Base-by-base conservation (phyloP, 1,284 basidiomycete genomes). In the Leccinum laetum region DNA sequence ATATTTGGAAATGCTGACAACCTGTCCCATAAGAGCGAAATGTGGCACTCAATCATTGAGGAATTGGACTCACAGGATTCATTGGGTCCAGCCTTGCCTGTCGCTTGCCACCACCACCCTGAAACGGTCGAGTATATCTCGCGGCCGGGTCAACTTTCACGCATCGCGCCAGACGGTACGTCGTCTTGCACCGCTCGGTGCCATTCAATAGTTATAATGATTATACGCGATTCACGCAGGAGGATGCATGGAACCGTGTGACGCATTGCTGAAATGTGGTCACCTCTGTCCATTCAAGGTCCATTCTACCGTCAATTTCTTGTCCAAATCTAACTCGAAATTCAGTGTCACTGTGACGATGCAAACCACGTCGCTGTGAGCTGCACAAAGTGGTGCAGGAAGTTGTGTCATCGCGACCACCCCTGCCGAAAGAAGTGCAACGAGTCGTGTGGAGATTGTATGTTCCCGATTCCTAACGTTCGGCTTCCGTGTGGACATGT, bases 311-410 rank as follows among this genome's bases (percentile, higher is more conserved):
- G 2, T 65, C 26, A 4, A 2, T 46, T 14, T 1, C 10, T 24
- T 11, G 7, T 18, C 56, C 3, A 55, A 35, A 39, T 21, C 9
- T 18, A 24, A 46, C 11, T 52, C 13, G n/a, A 44, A 44, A 56
- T 62, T 49, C 46, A 91, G 87, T 93, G 91, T 67, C 91, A 93
- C 71, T 81, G 85, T 0, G 89, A 90, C 64, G 86, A 88, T 67
- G 79, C 80, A 0, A 79, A 82, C 9, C 90, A 92, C 69, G 61
- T 81, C 8, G 69, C 78, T 1, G 80, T 87, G 0, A 70, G 73
- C 16, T 92, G 90, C 68, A 75, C 74, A 11, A 79, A 86, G 65
- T 77, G 75, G 1, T 92, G 91, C 68, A 74, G 80, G 24, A 78
- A 80, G 37, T 77, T 86, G 3, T 91, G 88, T 67, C 69, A 77